Evolutionary conservation across 331 rosid species (phyloP).

Genomic region (Quercus lobata): DNA sequence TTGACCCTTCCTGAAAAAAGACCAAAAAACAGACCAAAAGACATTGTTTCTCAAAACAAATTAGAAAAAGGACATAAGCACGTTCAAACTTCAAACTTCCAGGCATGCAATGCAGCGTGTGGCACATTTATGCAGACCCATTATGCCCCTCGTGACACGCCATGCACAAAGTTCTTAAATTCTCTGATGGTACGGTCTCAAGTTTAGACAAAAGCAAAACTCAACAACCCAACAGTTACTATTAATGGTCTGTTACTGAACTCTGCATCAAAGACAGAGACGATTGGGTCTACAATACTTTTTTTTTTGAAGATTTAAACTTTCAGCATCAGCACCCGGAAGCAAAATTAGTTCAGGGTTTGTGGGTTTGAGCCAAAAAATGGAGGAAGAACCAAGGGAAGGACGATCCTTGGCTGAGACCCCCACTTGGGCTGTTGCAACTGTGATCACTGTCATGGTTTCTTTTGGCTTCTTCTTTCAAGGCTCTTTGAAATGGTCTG

Average conservation of each 20-base stretch:
- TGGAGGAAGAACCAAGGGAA: constrained; percentile 37
- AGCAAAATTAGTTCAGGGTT: constrained; percentile 8
- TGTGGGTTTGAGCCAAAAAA: constrained; percentile 21
- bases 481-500: constrained; percentile 37
- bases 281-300: background rate
- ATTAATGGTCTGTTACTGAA: constrained; percentile 23
- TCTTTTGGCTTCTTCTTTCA: constrained; percentile 56
- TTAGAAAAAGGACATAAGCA: background rate
- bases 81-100: background rate
- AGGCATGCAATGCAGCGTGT: background rate
- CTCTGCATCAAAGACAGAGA: constrained; percentile 9
- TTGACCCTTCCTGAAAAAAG: too few species aligned
- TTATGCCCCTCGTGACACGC: constrained; percentile 22
- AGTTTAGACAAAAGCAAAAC: constrained; percentile 12
- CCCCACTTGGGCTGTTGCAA: constrained; percentile 87
- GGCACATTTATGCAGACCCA: constrained; percentile 33
- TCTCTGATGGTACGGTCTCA: constrained; percentile 17
- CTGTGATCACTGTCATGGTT: constrained; percentile 65
- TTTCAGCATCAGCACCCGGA: background rate
- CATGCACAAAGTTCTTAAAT: constrained; percentile 40
- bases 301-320: background rate
- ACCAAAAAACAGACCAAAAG: background rate
- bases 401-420: constrained; percentile 73
- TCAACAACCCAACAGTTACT: constrained; percentile 21
- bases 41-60: too few species aligned